Percentiles rank a stretch among this genome's conserved stretches.
phyloP scores from a whole-genome alignment of 345 rosid genomes.

The Aquilaria malaccensis region DNA sequence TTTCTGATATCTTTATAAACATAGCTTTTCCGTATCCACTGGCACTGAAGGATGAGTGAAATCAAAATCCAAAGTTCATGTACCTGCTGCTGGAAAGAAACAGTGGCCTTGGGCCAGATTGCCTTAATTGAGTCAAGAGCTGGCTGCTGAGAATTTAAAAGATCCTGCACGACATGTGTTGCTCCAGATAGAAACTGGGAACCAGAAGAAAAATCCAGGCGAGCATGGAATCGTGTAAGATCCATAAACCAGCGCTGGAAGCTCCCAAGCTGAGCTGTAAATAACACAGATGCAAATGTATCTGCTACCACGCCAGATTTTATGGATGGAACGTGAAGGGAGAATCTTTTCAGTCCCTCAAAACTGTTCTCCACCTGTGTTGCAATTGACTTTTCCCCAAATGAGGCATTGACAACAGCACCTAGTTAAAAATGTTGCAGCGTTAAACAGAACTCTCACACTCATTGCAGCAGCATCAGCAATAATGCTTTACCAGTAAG shows the following conservation, averaged over 20 bases:
- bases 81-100: constrained; percentile 97
- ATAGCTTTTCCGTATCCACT: not conserved
- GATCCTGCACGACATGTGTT: constrained; percentile 47
- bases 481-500: too few relatives aligned
- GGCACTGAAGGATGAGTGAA: constrained; percentile 1
- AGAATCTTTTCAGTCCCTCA: constrained; percentile 34
- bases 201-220: constrained; percentile 76
- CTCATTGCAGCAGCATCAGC: too few relatives aligned
- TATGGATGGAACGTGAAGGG: constrained; percentile 34
- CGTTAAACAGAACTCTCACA: not conserved
- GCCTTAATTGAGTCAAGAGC: constrained; percentile 42
- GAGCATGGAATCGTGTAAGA: constrained; percentile 68
- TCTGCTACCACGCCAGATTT: constrained; percentile 63
- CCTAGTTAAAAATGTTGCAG: constrained; percentile 32
- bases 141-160: constrained; percentile 57
- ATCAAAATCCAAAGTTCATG: not conserved
- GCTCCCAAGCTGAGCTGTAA: constrained; percentile 83
- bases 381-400: constrained; percentile 56
- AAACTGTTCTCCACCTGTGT: constrained; percentile 25
- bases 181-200: constrained; percentile 58
- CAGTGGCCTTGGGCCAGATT: constrained; percentile 49
- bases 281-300: constrained; percentile 59
- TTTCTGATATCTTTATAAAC: not conserved
- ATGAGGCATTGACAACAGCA: constrained; percentile 46
- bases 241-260: constrained; percentile 70